Conservation (phyloP, 805 yeast species). For the Kodamaea restingae region DNA sequence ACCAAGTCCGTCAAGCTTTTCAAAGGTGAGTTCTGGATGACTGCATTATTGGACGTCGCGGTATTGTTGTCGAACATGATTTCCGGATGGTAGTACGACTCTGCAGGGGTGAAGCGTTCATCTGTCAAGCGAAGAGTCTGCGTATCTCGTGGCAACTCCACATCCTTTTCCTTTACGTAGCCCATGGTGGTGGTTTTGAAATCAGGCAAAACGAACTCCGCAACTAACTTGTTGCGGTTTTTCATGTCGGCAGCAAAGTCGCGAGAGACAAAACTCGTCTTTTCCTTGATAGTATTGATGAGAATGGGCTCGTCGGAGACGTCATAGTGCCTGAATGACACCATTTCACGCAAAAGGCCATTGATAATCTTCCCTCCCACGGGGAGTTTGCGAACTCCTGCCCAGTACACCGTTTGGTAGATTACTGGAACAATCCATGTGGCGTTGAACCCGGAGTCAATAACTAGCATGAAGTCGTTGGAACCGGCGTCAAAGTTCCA, state of each 20-base stretch:
- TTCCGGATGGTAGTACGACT: constrained; percentile 80
- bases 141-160: constrained; percentile 32
- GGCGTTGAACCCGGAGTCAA: constrained; percentile 85
- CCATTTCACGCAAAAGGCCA: constrained; percentile 76
- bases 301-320: constrained; percentile 86
- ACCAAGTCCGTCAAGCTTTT: constrained; percentile 74
- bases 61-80: constrained; percentile 42
- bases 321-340: constrained; percentile 89
- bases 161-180: constrained; percentile 43
- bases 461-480: constrained; percentile 66
- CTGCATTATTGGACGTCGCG: constrained; percentile 23
- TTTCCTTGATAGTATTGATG: constrained; percentile 81
- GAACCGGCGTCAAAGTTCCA: constrained; percentile 37
- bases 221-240: constrained; percentile 30
- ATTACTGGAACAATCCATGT: constrained; percentile 86
- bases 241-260: constrained; percentile 51
- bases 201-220: constrained; percentile 84
- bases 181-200: constrained; percentile 79
- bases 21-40: constrained; percentile 48
- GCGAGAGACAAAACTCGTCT: constrained; percentile 62
- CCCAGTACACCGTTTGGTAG: constrained; percentile 71
- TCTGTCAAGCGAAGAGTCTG: constrained; percentile 71
- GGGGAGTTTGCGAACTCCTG: constrained; percentile 72
- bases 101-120: constrained; percentile 88
- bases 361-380: constrained; percentile 85